Evolutionary conservation across 768 basidiomycete genomes (phyloP), one percentile per base, ranked within the genome.

Genomic region (Rhizopogon vulgaris): DNA sequence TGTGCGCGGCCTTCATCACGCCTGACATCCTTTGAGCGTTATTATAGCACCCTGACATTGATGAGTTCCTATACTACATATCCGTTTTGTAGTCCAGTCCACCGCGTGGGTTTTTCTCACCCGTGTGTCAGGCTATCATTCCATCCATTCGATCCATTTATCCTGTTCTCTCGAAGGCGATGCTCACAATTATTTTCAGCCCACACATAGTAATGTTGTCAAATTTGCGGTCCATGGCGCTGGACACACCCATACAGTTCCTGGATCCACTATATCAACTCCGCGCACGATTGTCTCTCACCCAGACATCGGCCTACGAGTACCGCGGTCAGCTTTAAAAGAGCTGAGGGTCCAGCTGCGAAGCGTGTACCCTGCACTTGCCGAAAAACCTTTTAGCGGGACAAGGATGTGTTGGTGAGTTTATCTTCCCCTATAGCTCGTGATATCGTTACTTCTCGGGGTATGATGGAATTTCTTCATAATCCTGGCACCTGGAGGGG

Each of bases 381-480:
- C 82, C 5, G 69, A 80, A 57, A 87, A 83, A 65, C 78, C 87
- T 0, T 88, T 93, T 62, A 63, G 69, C 28, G 73, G 72, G 6
- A 94, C 93, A 10, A 71, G 94, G 53, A 67, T 98, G 56, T 98
- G 94, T 70, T 97, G 94, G 94, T 90, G 63, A 64, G 80, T 65
- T 30, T 18, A 11, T 12, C 8, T 41, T 30, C 17, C 28, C 28
- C 27, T 28, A 2, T 10, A 6, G 27, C n/a, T 12, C 27, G n/a
- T 28, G 27, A 43, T 42, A n/a, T 42, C 5, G 41, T 17, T 9
- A n/a, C 15, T 25, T 42, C 36, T 37, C 15, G 2, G 9, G 41
- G 27, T 27, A 11, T 42, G n/a, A 17, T 6, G 28, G n/a, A 43
- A 1, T 28, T 42, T 42, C 10, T 11, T n/a, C 27, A 12, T 45